A percentile compares a stretch with the other conserved stretches of the same genome.
Evolutionary conservation across 352 stramenopile genomes (phyloP).

Genomic region (Thraustochytrium sp.): DNA sequence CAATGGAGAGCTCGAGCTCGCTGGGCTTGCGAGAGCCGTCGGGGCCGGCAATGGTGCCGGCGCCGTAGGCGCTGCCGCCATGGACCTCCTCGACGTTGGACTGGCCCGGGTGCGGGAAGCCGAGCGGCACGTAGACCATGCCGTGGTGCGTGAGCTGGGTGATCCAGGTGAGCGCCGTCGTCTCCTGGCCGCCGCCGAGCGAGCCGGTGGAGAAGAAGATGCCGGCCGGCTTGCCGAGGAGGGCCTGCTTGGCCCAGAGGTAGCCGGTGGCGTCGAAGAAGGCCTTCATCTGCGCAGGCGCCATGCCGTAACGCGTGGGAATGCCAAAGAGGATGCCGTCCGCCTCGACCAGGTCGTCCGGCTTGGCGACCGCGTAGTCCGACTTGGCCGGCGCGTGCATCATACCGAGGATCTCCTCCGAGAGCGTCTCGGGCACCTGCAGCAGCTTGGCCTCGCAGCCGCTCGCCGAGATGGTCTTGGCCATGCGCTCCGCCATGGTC

Average conservation of each 20-base stretch:
- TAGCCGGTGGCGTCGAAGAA: slow-evolving; percentile 76
- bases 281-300: slow-evolving; percentile 72
- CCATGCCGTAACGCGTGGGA: slow-evolving; percentile 61
- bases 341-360: slow-evolving; percentile 62
- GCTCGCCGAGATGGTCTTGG: slow-evolving; percentile 62
- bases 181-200: slow-evolving; percentile 77
- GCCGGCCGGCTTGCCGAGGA: slow-evolving; percentile 75
- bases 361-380: slow-evolving; percentile 56
- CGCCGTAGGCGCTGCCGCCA: slow-evolving; percentile 67
- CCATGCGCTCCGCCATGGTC: slow-evolving; percentile 66
- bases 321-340: slow-evolving; percentile 78
- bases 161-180: slow-evolving; percentile 66
- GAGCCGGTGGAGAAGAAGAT: slow-evolving; percentile 76
- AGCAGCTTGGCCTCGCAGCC: slow-evolving; percentile 60
- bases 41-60: slow-evolving; percentile 67
- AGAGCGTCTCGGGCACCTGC: slow-evolving; percentile 68
- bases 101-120: slow-evolving; percentile 58
- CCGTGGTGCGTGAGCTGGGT: slow-evolving; percentile 79
- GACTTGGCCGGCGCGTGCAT: slow-evolving; percentile 64
- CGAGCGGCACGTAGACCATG: slow-evolving; percentile 79
- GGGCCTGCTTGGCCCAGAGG: slow-evolving; percentile 68
- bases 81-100: slow-evolving; percentile 72
- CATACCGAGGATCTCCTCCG: slow-evolving; percentile 66
- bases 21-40: slow-evolving; percentile 72
- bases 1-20: slow-evolving; percentile 69